Conservation (phyloP, 2,329 filamentous ascomycete genomes). For the Fusarium hostae region DNA sequence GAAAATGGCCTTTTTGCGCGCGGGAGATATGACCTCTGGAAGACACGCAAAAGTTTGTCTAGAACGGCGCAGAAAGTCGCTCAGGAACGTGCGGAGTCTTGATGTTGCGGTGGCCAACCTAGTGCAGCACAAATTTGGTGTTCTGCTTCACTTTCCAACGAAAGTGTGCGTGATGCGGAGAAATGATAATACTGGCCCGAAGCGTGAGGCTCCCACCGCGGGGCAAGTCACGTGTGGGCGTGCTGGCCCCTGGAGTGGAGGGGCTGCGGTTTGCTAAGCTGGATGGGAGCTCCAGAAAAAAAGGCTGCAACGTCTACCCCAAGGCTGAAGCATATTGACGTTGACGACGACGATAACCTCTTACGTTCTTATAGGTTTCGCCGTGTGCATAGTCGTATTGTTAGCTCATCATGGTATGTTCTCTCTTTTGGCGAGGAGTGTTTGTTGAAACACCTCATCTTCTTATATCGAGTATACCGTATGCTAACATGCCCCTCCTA, state of each 20-base stretch:
- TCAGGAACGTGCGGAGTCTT: constrained; percentile 46
- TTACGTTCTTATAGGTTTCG: constrained; percentile 39
- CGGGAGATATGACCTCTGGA: constrained; percentile 33
- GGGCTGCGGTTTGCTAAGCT: constrained; percentile 42
- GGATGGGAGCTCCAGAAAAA: constrained; percentile 47
- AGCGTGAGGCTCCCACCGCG: constrained; percentile 43
- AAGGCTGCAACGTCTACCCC: constrained; percentile 45
- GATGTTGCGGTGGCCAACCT: constrained; percentile 45
- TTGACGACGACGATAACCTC: constrained; percentile 42
- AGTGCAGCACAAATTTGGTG: constrained; percentile 53
- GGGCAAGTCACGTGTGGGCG: constrained; percentile 55
- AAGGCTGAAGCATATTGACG: constrained; percentile 46
- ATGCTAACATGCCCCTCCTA: constrained; percentile 47
- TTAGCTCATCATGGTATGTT: constrained; percentile 44
- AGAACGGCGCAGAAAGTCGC: constrained; percentile 39
- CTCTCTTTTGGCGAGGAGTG: not conserved
- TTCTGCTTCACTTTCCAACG: constrained; percentile 48
- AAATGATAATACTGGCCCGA: constrained; percentile 53
- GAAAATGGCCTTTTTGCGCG: constrained; percentile 35
- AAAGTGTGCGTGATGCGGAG: constrained; percentile 56
- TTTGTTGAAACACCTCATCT: not conserved
- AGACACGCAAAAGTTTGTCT: constrained; percentile 36
- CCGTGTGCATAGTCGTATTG: constrained; percentile 34
- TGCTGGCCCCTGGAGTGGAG: constrained; percentile 39
- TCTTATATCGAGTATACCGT: not conserved